Conservation (phyloP, 1,139 yeast genomes). For the Geotrichum histeridarum region DNA sequence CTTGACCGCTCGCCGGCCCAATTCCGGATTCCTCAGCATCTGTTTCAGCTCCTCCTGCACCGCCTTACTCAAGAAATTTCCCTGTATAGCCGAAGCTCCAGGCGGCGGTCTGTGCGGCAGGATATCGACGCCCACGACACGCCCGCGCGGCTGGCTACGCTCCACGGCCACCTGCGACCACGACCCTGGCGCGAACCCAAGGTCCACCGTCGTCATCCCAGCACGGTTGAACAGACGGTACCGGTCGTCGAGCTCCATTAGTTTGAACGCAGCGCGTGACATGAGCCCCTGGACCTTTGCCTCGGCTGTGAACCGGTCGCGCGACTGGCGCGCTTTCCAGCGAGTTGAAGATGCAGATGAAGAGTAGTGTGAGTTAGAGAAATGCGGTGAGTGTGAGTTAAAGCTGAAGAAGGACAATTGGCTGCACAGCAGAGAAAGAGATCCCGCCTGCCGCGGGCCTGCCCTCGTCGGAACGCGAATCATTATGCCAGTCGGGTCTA, state of each 20-base stretch:
- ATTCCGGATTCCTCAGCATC: slow-evolving; percentile 43
- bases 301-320: slow-evolving; percentile 59
- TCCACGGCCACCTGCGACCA: slow-evolving; percentile 83
- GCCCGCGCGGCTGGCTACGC: slow-evolving; percentile 53
- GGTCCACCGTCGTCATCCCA: slow-evolving; percentile 64
- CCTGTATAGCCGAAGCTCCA: slow-evolving; percentile 80
- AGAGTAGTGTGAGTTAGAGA: not conserved
- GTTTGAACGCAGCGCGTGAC: slow-evolving; percentile 88
- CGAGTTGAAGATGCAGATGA: slow-evolving; percentile 48
- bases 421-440: too few relatives aligned
- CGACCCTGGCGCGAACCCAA: slow-evolving; percentile 95
- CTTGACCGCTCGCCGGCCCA: slow-evolving; percentile 28
- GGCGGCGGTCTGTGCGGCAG: slow-evolving; percentile 71
- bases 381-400: not conserved
- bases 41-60: slow-evolving; percentile 59
- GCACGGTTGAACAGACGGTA: slow-evolving; percentile 49
- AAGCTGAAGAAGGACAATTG: not conserved
- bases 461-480: too few relatives aligned
- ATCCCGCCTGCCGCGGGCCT: too few relatives aligned
- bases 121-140: slow-evolving; percentile 79
- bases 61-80: slow-evolving; percentile 65
- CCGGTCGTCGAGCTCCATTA: slow-evolving; percentile 58
- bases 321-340: slow-evolving; percentile 69
- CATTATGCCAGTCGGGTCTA: too few relatives aligned
- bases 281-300: slow-evolving; percentile 60